These are phyloP conservation scores for Caryopteris hybrid DNA, from an alignment of 305 asterid genomes.

Conservation along the genomic window DNA sequence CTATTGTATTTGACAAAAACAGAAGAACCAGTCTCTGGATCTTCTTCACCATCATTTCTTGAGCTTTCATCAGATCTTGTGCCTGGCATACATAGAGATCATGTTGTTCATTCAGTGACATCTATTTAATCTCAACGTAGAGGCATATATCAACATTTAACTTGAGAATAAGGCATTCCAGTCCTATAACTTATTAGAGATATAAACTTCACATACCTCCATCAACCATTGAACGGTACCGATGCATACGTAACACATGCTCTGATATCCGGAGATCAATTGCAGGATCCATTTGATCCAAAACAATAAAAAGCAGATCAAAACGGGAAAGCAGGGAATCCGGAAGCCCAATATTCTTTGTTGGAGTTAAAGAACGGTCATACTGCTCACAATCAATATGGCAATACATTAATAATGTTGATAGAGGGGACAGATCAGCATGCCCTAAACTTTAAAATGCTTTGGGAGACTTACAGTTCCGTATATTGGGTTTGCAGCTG, in stretches of 20 bases:
- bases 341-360: slow-evolving; percentile 97
- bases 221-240: slow-evolving; percentile 65
- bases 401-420: neutral
- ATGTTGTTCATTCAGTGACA: slow-evolving; percentile 4
- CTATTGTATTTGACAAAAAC: slow-evolving; percentile 80
- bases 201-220: slow-evolving; percentile 49
- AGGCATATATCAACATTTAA: neutral
- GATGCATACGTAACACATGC: slow-evolving; percentile 93
- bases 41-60: slow-evolving; percentile 55
- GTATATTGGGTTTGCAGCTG: slow-evolving; percentile 98
- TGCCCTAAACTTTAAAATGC: neutral
- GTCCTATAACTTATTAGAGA: slow-evolving; percentile 10
- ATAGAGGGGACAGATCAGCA: neutral
- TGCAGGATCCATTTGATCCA: slow-evolving; percentile 99
- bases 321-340: slow-evolving; percentile 99
- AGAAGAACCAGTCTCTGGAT: slow-evolving; percentile 65
- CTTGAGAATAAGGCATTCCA: neutral
- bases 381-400: slow-evolving; percentile 46
- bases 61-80: slow-evolving; percentile 44
- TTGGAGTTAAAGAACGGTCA: slow-evolving; percentile 95
- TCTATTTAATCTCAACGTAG: neutral
- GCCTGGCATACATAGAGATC: slow-evolving; percentile 42
- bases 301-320: slow-evolving; percentile 86
- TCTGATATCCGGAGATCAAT: slow-evolving; percentile 89
- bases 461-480: slow-evolving; percentile 77